Percentiles rank a stretch among this genome's conserved stretches.
phyloP scores from a whole-genome alignment of 2,329 filamentous ascomycete species.

The Botryotinia globosa region DNA sequence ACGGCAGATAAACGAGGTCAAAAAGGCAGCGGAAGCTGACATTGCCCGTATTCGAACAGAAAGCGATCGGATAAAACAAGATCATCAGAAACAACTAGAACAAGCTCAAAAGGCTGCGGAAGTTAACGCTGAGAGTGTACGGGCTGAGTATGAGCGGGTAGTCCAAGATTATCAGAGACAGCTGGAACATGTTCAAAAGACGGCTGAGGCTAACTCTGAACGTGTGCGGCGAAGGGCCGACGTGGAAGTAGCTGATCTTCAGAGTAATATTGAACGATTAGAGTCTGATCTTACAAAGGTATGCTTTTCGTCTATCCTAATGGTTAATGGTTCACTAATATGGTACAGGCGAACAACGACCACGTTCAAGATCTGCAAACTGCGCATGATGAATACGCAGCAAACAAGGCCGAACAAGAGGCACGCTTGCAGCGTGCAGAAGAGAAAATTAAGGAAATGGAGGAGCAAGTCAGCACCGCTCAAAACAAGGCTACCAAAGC shows the following conservation, averaged over 20 bases:
- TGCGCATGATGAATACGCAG: constrained; percentile 49
- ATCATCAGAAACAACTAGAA: constrained; percentile 45
- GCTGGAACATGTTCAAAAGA: constrained; percentile 48
- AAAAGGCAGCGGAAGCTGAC: constrained; percentile 49
- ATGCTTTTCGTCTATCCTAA: constrained; percentile 20
- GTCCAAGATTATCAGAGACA: constrained; percentile 42
- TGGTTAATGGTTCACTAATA: constrained; percentile 26
- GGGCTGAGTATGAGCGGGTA: constrained; percentile 40
- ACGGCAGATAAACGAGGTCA: constrained; percentile 47
- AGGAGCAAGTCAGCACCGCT: constrained; percentile 33
- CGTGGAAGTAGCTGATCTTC: constrained; percentile 61
- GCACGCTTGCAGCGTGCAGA: constrained; percentile 35
- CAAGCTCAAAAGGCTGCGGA: constrained; percentile 48
- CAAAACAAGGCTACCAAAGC: constrained; percentile 39
- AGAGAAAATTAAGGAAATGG: constrained; percentile 47
- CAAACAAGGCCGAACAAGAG: constrained; percentile 40
- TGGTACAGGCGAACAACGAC: constrained; percentile 54
- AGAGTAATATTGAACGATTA: constrained; percentile 57
- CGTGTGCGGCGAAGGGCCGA: constrained; percentile 51
- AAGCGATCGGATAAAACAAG: constrained; percentile 35
- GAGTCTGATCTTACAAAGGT: constrained; percentile 63
- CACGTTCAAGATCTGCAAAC: constrained; percentile 59
- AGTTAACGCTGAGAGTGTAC: constrained; percentile 48
- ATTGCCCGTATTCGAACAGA: constrained; percentile 46
- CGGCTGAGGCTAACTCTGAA: constrained; percentile 49